phyloP scores from a whole-genome alignment of 306 rosid genomes.

The Dalbergia cochinchinensis region DNA sequence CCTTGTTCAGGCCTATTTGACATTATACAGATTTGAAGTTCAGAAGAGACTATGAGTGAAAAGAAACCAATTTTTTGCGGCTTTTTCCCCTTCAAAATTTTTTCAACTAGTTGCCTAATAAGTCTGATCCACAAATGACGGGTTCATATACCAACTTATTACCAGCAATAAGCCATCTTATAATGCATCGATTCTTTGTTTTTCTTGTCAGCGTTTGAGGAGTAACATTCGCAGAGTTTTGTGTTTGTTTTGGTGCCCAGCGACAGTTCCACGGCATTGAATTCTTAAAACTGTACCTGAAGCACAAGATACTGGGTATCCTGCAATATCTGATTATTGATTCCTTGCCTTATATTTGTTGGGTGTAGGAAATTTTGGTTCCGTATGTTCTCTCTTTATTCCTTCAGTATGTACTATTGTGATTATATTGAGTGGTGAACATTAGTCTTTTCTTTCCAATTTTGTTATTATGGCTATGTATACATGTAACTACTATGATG shows the following conservation, averaged over 20 bases:
- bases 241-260: slow-evolving; percentile 35
- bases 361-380: slow-evolving; percentile 75
- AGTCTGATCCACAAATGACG: slow-evolving; percentile 45
- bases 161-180: slow-evolving; percentile 50
- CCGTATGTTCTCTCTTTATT: slow-evolving; percentile 13
- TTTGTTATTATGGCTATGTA: not conserved
- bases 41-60: slow-evolving; percentile 27
- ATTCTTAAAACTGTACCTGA: slow-evolving; percentile 30
- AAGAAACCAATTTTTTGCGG: slow-evolving; percentile 56
- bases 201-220: slow-evolving; percentile 28
- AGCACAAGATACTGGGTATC: slow-evolving; percentile 37
- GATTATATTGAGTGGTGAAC: slow-evolving; percentile 37
- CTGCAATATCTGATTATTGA: slow-evolving; percentile 34
- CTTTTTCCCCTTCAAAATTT: slow-evolving; percentile 32
- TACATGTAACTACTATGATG: not conserved
- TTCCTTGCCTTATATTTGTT: slow-evolving; percentile 79
- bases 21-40: slow-evolving; percentile 54
- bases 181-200: slow-evolving; percentile 19
- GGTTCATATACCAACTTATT: slow-evolving; percentile 41
- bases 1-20: slow-evolving; percentile 62
- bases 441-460: slow-evolving; percentile 18
- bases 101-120: slow-evolving; percentile 52
- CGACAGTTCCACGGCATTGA: not conserved
- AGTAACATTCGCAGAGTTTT: slow-evolving; percentile 39
- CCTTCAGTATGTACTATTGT: slow-evolving; percentile 10